Percentiles rank a stretch among this genome's conserved stretches.
Evolutionary conservation across 1,284 basidiomycete species (phyloP).

Genomic region (Leccinum huronense): DNA sequence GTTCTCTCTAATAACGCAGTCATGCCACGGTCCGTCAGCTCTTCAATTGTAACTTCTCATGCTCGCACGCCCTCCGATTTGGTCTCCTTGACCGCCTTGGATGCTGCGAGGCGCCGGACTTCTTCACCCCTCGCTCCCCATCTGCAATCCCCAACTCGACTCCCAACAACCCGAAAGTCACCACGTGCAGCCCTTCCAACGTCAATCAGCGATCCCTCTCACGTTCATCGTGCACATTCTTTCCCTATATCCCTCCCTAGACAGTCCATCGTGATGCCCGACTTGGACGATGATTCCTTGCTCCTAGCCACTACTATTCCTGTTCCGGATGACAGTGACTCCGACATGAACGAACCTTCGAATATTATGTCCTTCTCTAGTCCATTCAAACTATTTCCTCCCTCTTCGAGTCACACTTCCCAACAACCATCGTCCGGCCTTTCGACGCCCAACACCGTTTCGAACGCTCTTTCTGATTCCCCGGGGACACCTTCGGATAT

Average conservation of each 20-base stretch:
- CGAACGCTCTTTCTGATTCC: constrained; percentile 59
- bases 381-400: constrained; percentile 55
- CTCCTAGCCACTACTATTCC: constrained; percentile 68
- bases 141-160: constrained; percentile 38
- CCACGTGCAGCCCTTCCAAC: constrained; percentile 49
- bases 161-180: constrained; percentile 44
- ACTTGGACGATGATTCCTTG: constrained; percentile 53
- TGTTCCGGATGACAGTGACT: constrained; percentile 70
- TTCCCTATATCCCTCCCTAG: constrained; percentile 36
- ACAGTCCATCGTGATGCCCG: constrained; percentile 42
- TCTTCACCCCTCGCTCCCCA: constrained; percentile 51
- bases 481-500: constrained; percentile 38
- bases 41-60: constrained; percentile 36
- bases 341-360: constrained; percentile 54
- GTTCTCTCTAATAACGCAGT: constrained; percentile 39
- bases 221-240: constrained; percentile 32
- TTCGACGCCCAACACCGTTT: constrained; percentile 48
- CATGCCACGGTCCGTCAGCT: constrained; percentile 43
- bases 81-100: constrained; percentile 42
- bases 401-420: constrained; percentile 24
- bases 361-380: constrained; percentile 72
- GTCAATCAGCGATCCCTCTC: constrained; percentile 41
- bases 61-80: constrained; percentile 47
- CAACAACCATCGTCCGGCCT: constrained; percentile 47
- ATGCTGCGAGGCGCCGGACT: constrained; percentile 44